Conservation (phyloP, 2,329 filamentous ascomycete genomes). For the Aspergillus unguis region DNA sequence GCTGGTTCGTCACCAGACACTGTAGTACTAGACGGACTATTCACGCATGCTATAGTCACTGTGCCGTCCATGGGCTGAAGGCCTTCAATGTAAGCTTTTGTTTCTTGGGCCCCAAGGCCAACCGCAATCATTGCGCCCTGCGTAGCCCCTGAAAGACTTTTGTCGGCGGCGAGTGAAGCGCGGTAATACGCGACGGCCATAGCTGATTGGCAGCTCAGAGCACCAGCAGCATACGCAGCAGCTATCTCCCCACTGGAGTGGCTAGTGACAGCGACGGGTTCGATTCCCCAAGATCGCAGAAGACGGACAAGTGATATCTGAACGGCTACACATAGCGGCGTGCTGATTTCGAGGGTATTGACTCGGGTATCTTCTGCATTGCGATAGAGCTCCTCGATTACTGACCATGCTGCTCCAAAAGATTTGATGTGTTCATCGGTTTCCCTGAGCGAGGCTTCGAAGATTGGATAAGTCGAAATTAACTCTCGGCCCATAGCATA, state of each 20-base stretch:
- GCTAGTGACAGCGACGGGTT: conserved; percentile 21
- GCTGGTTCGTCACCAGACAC: background rate
- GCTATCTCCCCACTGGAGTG: conserved; percentile 34
- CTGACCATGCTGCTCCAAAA: background rate
- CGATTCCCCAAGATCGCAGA: conserved; percentile 1
- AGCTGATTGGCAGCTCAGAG: conserved; percentile 14
- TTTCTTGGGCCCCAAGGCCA: background rate
- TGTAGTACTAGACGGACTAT: background rate
- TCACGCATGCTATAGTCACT: background rate
- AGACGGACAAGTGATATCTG: background rate
- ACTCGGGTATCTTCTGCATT: background rate
- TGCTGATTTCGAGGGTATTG: background rate
- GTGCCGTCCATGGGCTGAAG: background rate
- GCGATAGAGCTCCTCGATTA: background rate
- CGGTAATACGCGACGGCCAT: conserved; percentile 14
- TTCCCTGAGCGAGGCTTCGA: background rate
- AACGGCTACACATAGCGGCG: background rate
- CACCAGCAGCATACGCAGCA: conserved; percentile 24
- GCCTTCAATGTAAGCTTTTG: background rate
- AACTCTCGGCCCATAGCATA: background rate
- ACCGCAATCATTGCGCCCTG: conserved; percentile 1
- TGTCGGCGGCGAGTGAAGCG: background rate
- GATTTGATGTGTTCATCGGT: background rate
- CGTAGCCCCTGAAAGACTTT: background rate
- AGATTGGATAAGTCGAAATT: background rate